phyloP scores from a whole-genome alignment of 1,139 yeast genomes.

The Blastobotrys raffinosifermentans region DNA sequence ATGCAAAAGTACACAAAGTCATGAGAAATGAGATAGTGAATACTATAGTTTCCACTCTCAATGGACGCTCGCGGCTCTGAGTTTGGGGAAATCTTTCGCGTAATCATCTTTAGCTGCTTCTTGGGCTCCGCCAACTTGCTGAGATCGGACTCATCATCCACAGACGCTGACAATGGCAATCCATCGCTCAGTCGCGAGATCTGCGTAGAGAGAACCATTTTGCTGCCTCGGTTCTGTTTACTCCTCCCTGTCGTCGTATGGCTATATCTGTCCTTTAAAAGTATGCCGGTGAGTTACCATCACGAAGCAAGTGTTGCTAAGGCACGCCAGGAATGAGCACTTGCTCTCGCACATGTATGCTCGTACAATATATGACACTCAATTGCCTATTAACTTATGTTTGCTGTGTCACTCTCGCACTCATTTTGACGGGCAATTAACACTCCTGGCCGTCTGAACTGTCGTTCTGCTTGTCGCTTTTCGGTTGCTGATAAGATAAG shows the following conservation, averaged over 20 bases:
- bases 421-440: too few species aligned
- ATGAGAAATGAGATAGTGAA: conserved; percentile 65
- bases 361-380: too few species aligned
- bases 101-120: conserved; percentile 73
- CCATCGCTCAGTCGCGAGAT: conserved; percentile 35
- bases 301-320: too few species aligned
- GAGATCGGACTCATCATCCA: conserved; percentile 64
- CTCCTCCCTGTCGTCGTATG: neutral
- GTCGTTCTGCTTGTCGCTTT: too few species aligned
- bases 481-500: too few species aligned
- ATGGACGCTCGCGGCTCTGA: conserved; percentile 84
- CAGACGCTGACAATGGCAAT: conserved; percentile 87
- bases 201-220: conserved; percentile 24
- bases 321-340: too few species aligned
- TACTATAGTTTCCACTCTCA: conserved; percentile 67
- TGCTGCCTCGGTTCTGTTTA: conserved; percentile 1
- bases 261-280: too few species aligned
- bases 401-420: too few species aligned
- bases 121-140: conserved; percentile 61
- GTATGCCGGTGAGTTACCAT: too few species aligned
- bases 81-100: conserved; percentile 69
- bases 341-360: too few species aligned
- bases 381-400: too few species aligned
- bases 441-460: too few species aligned
- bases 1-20: conserved; percentile 71